Base-by-base conservation (phyloP, 2,329 filamentous ascomycete genomes). In the Talaromyces sp. region DNA sequence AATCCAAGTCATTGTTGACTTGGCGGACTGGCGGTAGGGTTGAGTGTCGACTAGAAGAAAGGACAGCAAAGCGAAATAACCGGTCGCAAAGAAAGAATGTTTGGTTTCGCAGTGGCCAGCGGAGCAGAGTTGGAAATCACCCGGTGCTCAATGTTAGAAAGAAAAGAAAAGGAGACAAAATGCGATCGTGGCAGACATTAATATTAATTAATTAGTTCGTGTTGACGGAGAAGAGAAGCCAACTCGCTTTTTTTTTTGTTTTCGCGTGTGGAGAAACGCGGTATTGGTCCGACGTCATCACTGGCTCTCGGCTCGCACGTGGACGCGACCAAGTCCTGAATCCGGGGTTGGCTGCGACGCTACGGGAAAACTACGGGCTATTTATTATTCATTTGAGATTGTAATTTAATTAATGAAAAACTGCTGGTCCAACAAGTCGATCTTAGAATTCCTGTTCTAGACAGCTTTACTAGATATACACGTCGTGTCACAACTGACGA, bases 1-100 rank as follows among this genome's bases (percentile, higher is more conserved):
- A 63, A 99, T 92, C 82, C 98, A 98, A 64, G 95, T 93, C 92
- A 97, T 97, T 59, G 69, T 46, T 38, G 35, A 38, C 35, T n/a
- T n/a, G 14, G 35, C 35, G 17, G 32, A n/a, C n/a, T n/a, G n/a
- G n/a, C n/a, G n/a, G n/a, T n/a, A n/a, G n/a, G n/a, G n/a, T n/a
- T n/a, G n/a, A n/a, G n/a, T n/a, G n/a, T 43, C 38, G 29, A 49
- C n/a, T 27, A 27, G n/a, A 24, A 31, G 26, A 24, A 52, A 41
- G 51, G 53, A 52, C 52, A 51, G 35, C 57, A 52, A 17, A 54
- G 50, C 38, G 14, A 38, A 13, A 38, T n/a, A n/a, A 3, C 14
- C 6, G 8, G 35, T n/a, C 35, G 35, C 35, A 38, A 38, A 38
- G 17, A 38, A n/a, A 38, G 8, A 38, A n/a, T 38, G 7, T 8